Evolutionary conservation across 1,139 yeast genomes (phyloP), one percentile per base, ranked within the genome.

Genomic region (Sugiyamaella xylanicola): DNA sequence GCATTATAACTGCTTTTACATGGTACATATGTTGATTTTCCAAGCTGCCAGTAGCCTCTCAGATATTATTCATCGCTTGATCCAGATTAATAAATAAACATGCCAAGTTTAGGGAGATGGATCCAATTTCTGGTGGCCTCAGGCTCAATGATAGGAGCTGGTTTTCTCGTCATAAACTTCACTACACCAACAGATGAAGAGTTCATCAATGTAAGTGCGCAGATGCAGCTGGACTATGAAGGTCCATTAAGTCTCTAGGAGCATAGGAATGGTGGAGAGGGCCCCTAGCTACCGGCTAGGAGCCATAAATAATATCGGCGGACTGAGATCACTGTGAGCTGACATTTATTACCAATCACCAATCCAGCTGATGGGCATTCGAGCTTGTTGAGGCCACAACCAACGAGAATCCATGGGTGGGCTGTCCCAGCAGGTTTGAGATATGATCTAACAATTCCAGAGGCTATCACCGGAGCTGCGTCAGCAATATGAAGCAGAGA

Each of bases 161-260:
- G 97, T 5, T 81, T 84, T 1, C 60, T 87, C 3, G 74, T 86
- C 22, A 86, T 73, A 72, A 85, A 82, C 60, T 87, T 82, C 68
- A 82, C 92, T 2, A 85, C 90, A 0, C 97, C 97, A 1, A 80
- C 93, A 0, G 96, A 89, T 63, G 96, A 90, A 63, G 81, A 91
- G 67, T 72, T 91, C 54, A 79, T 91, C 45, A 82, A 84, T 15
- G 67, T 65, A 56, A 55, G 68, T 56, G 40, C 19, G n/a, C 13
- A n/a, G n/a, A n/a, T n/a, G n/a, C n/a, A n/a, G n/a, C n/a, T n/a
- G n/a, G n/a, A n/a, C n/a, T n/a, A n/a, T n/a, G n/a, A n/a, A n/a
- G n/a, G n/a, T n/a, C n/a, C n/a, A n/a, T n/a, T n/a, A n/a, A n/a
- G n/a, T n/a, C n/a, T n/a, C n/a, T n/a, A n/a, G n/a, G n/a, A n/a